Conservation (phyloP, 1,284 basidiomycete genomes). For the Psilocybe mexicana region DNA sequence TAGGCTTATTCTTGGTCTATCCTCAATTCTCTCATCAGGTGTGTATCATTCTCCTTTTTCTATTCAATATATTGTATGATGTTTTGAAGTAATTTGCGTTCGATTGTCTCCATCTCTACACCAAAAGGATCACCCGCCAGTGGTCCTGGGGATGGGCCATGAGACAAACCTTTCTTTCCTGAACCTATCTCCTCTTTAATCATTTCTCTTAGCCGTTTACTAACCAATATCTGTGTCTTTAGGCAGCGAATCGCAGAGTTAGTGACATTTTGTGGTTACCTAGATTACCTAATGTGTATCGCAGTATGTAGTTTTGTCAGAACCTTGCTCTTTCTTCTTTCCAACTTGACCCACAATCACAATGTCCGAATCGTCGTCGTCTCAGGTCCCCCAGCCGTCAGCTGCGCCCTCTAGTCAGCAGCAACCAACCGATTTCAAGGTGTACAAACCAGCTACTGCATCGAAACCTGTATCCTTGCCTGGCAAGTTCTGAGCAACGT, state of each 20-base stretch:
- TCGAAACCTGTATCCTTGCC: slow-evolving; percentile 9
- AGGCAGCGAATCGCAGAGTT: background rate
- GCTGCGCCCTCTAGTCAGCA: slow-evolving; percentile 10
- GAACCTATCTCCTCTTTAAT: slow-evolving; percentile 29
- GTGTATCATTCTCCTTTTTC: background rate
- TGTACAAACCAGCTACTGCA: slow-evolving; percentile 43
- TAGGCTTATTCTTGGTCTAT: background rate
- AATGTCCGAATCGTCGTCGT: slow-evolving; percentile 13
- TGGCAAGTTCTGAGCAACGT: slow-evolving; percentile 12
- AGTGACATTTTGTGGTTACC: slow-evolving; percentile 9
- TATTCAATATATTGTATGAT: slow-evolving; percentile 42
- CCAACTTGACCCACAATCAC: background rate
- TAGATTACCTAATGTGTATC: slow-evolving; percentile 22
- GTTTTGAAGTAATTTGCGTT: slow-evolving; percentile 83
- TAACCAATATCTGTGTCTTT: slow-evolving; percentile 5
- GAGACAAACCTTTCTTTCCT: slow-evolving; percentile 62
- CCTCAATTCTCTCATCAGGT: background rate
- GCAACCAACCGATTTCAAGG: slow-evolving; percentile 38
- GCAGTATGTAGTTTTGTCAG: background rate
- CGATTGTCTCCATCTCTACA: slow-evolving; percentile 57
- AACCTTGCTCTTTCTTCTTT: background rate
- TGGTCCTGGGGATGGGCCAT: slow-evolving; percentile 65
- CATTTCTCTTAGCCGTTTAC: slow-evolving; percentile 9
- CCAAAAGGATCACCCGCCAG: slow-evolving; percentile 76
- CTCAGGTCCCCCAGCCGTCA: background rate